Evolutionary conservation across 2,329 filamentous ascomycete genomes (phyloP).

Genomic region (Colletotrichum viniferum): DNA sequence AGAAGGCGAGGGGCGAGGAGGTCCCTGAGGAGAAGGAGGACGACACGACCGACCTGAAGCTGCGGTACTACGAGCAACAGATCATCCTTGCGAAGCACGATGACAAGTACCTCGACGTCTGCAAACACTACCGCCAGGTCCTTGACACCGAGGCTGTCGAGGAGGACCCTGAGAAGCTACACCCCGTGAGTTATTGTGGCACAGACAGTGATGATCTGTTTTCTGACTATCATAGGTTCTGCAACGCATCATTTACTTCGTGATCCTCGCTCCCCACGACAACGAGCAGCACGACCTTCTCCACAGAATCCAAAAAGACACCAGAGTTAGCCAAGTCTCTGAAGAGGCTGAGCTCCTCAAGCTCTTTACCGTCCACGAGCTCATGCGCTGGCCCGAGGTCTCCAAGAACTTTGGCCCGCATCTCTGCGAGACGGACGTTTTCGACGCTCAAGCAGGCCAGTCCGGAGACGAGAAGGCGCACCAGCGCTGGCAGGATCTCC

Average conservation of each 20-base stretch:
- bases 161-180: slow-evolving; percentile 83
- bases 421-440: slow-evolving; percentile 88
- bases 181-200: slow-evolving; percentile 66
- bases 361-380: slow-evolving; percentile 91
- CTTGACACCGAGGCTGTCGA: slow-evolving; percentile 95
- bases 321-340: slow-evolving; percentile 77
- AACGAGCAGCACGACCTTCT: slow-evolving; percentile 98
- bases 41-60: slow-evolving; percentile 94
- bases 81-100: slow-evolving; percentile 96
- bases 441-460: slow-evolving; percentile 69
- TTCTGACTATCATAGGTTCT: slow-evolving; percentile 66
- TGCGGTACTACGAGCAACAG: slow-evolving; percentile 96
- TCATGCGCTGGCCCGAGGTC: slow-evolving; percentile 98
- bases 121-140: slow-evolving; percentile 98
- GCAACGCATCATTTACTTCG: slow-evolving; percentile 95
- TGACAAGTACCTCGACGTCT: slow-evolving; percentile 94
- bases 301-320: slow-evolving; percentile 87
- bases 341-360: slow-evolving; percentile 87
- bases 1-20: slow-evolving; percentile 79
- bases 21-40: slow-evolving; percentile 80
- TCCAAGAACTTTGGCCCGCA: slow-evolving; percentile 87
- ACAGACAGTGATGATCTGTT: background rate
- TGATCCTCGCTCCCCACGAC: slow-evolving; percentile 95
- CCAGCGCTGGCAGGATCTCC: slow-evolving; percentile 89
- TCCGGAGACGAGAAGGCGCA: slow-evolving; percentile 80